Percentiles rank a stretch among this genome's conserved stretches.
phyloP scores from a whole-genome alignment of 257 asterid genomes.

The Henckelia pumila region DNA sequence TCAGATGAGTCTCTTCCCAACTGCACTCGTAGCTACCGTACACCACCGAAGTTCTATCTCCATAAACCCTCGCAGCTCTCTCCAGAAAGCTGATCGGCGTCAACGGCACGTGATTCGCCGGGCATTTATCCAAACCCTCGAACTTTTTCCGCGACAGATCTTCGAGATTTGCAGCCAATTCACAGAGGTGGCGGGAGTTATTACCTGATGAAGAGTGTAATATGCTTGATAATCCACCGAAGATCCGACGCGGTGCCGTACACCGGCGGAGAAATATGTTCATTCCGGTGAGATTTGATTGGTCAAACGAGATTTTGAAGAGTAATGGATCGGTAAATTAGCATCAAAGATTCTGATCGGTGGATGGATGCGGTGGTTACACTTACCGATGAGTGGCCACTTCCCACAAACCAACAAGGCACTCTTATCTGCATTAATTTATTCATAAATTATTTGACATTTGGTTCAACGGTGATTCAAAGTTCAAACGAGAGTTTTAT shows the following conservation, averaged over 20 bases:
- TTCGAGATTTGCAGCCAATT: constrained; percentile 21
- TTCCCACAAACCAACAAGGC: too few species aligned
- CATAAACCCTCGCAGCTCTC: constrained; percentile 49
- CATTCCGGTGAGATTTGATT: constrained; percentile 5
- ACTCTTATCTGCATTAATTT: too few species aligned
- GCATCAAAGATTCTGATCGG: too few species aligned
- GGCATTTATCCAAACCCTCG: constrained; percentile 39
- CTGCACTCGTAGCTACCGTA: constrained; percentile 38
- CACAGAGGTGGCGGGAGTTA: constrained; percentile 19
- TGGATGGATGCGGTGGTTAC: too few species aligned
- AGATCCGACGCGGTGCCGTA: constrained; percentile 4
- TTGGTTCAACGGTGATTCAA: too few species aligned
- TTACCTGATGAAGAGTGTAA: neutral
- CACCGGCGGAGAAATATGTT: constrained; percentile 31
- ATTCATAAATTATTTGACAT: too few species aligned
- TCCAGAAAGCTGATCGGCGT: constrained; percentile 51
- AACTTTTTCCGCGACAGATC: constrained; percentile 33
- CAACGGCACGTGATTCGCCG: constrained; percentile 44
- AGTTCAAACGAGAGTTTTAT: too few species aligned
- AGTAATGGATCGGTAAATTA: too few species aligned
- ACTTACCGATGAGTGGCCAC: too few species aligned
- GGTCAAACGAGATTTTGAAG: neutral
- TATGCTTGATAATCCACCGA: neutral
- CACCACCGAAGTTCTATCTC: constrained; percentile 51
- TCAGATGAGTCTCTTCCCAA: constrained; percentile 40